Evolutionary conservation across 179 eudicot species (phyloP), one percentile per base, ranked within the genome.

Genomic region (Amaranthus tricolor): DNA sequence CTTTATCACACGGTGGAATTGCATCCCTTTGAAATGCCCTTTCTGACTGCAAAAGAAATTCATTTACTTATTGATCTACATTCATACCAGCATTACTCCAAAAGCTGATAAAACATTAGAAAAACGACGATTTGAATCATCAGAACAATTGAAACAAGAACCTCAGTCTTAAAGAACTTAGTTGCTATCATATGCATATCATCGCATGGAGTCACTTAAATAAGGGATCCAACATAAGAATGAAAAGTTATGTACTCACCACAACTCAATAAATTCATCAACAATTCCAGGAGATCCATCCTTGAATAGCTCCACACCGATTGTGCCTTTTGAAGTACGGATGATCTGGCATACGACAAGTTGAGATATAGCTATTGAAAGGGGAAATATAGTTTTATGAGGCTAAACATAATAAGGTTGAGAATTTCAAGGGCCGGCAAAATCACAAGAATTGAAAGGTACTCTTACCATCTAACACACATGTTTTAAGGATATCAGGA

Each of bases 21-120:
- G 96, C 98, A 93, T 95, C 73, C 95, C 98, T 80, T 91, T 95
- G 78, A 95, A 91, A 81, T 82, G 87, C 63, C 96, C 98, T 61
- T 86, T 89, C 74, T 86, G 85, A 81, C 98, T 95, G 94, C 79
- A 87, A 80, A 79, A 76, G 12, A 75, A 4, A 10, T 71, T 67
- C 21, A 58, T 52, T 20, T 63, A 63, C 13, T 63, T 63, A 56
- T 16, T 16, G 5, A 56, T 56, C 19, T 5, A 56, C 15, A 56
- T 19, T 16, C 59, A 56, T 3, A 31, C 40, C 40, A 31, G 3
- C 40, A 2, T 2, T 2, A 31, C 40, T 31, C 40, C 40, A 31
- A 31, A 31, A 31, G 40, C 40, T 4, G 40, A 31, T 31, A 31
- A 31, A 2, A 31, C 40, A 31, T 4, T 31, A 31, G 40, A 31